These are phyloP conservation scores for Pythium myriotylum DNA, from an alignment of 352 stramenopile species.

Conservation along the genomic window DNA sequence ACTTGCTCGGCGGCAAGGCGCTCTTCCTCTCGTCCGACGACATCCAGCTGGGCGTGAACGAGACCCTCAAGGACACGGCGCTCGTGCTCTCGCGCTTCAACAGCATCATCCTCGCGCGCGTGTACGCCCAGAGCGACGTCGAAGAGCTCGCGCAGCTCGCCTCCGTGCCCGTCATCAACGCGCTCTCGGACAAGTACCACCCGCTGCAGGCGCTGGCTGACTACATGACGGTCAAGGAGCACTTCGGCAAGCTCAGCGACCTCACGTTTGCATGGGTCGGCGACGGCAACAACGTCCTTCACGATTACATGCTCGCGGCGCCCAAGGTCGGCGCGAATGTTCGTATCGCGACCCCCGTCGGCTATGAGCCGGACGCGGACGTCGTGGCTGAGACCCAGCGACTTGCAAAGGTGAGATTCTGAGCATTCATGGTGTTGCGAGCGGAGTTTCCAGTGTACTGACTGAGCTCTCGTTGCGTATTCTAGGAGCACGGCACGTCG, in stretches of 20 bases:
- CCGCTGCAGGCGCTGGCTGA: slow-evolving; percentile 98
- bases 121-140: slow-evolving; percentile 92
- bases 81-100: slow-evolving; percentile 95
- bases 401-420: slow-evolving; percentile 57
- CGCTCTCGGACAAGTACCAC: slow-evolving; percentile 97
- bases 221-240: slow-evolving; percentile 96
- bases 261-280: slow-evolving; percentile 97
- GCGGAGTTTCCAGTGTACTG: no score
- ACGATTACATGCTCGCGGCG: slow-evolving; percentile 97
- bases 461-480: no score
- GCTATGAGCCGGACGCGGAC: slow-evolving; percentile 91
- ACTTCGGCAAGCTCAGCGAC: slow-evolving; percentile 85
- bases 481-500: slow-evolving; percentile 58
- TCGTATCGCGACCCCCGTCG: slow-evolving; percentile 92
- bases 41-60: slow-evolving; percentile 98
- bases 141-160: slow-evolving; percentile 89
- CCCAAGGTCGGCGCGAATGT: slow-evolving; percentile 91
- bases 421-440: neutral
- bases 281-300: slow-evolving; percentile 98
- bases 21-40: slow-evolving; percentile 97
- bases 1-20: slow-evolving; percentile 94
- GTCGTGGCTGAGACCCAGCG: slow-evolving; percentile 91
- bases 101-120: slow-evolving; percentile 95
- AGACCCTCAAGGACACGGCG: slow-evolving; percentile 93
- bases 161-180: slow-evolving; percentile 97